phyloP scores from a whole-genome alignment of 2,329 filamentous ascomycete species.

The Daldinia sp. region DNA sequence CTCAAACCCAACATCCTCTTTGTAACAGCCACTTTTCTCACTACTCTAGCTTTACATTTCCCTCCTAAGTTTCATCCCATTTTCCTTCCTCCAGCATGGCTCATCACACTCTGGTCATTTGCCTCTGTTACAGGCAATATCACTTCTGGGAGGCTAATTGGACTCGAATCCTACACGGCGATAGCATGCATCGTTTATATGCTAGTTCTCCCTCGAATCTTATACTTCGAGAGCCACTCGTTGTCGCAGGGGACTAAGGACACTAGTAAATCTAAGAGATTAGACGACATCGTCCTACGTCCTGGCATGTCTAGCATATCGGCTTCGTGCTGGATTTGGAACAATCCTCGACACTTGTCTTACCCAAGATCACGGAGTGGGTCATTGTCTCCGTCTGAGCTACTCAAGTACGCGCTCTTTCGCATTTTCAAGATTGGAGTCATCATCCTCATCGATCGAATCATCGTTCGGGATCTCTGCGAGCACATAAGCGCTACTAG shows the following conservation, averaged over 20 bases:
- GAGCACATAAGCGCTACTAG: constrained; percentile 4
- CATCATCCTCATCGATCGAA: constrained; percentile 16
- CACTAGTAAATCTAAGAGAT: background rate
- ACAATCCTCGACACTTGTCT: constrained; percentile 21
- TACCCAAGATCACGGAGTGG: background rate
- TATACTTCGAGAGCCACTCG: constrained; percentile 15
- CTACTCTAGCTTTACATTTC: constrained; percentile 16
- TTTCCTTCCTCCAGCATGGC: constrained; percentile 18
- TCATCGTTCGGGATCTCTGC: constrained; percentile 2
- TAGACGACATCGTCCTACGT: background rate
- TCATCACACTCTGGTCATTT: constrained; percentile 17
- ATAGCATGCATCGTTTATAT: constrained; percentile 25
- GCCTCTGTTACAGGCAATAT: constrained; percentile 6
- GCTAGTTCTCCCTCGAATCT: constrained; percentile 19
- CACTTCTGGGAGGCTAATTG: background rate
- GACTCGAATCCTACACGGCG: constrained; percentile 17
- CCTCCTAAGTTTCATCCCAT: constrained; percentile 8
- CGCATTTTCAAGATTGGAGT: constrained; percentile 14
- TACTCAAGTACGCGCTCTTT: constrained; percentile 14
- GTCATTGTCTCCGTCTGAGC: constrained; percentile 2
- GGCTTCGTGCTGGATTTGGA: constrained; percentile 23
- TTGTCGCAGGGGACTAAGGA: background rate
- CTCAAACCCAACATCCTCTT: constrained; percentile 24
- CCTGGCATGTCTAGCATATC: constrained; percentile 20
- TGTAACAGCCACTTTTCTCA: constrained; percentile 6